Base-by-base conservation (phyloP, 352 stramenopile species). In the Elongisporangium anandrum region DNA sequence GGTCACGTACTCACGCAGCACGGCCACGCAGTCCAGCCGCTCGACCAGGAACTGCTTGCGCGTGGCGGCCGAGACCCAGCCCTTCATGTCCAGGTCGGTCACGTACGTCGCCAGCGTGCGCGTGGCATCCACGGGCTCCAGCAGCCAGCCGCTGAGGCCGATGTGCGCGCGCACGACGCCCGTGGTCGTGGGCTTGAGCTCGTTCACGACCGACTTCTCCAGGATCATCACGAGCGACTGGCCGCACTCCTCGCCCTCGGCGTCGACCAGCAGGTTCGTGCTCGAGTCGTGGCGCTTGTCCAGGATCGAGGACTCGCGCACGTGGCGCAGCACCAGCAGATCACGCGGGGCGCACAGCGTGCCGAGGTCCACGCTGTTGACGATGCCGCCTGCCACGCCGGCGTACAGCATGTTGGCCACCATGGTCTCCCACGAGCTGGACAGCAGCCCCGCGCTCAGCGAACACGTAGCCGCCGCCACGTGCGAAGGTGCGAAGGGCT, bases 181-280 rank as follows among this genome's bases (percentile, higher is more conserved):
- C 2, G 59, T 49, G 1, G 57, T 34, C 8, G 69, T 57, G 3
- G 78, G 74, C 60, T 92, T 92, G 8, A 91, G 73, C 50, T 92
- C 85, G 55, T 82, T 94, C 15, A 69, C 69, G 17, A 94, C 81
- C 19, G 81, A 94, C 56, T 92, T 94, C 56, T 94, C 85, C 19
- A 91, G 60, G 49, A 94, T 87, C 51, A 85, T 69, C 47, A 87
- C 80, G 16, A 91, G 73, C 6, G 79, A 84, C 56, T 85, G 78
- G 0, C 74, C 69, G 56, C 73, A 75, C 51, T 79, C 71, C 12
- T 84, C 70, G 16, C 65, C 74, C 15, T 70, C 73, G 12, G 68
- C 22, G 53, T 93, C 75, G 15, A 73, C 75, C 23, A 71, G 61
- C 1, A 69, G 69, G 41, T 79, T 71, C 53, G 73, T 68, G 13